A percentile compares a stretch with the other conserved stretches of the same genome.
These are phyloP conservation scores for Solanum etuberosum DNA, from an alignment of 257 asterid species.

Conservation along the genomic window DNA sequence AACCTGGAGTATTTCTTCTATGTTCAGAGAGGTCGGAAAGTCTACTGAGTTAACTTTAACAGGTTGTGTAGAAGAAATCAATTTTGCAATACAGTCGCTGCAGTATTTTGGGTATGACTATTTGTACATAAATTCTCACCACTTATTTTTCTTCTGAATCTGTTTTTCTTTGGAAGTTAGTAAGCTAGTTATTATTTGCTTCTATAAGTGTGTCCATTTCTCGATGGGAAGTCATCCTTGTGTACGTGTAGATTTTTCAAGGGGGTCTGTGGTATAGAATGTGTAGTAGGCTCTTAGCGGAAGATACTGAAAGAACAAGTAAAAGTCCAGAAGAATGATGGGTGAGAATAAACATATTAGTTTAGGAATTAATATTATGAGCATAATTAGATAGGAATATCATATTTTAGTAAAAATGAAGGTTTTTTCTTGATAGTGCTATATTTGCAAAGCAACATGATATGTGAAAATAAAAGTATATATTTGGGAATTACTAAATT, in stretches of 20 bases:
- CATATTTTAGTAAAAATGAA: neutral
- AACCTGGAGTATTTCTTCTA: constrained; percentile 32
- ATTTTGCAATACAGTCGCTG: constrained; percentile 63
- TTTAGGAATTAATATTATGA: neutral
- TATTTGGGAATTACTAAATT: neutral
- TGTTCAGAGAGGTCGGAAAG: constrained; percentile 15
- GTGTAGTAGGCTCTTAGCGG: neutral
- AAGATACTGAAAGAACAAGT: neutral
- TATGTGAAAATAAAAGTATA: neutral
- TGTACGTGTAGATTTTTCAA: neutral
- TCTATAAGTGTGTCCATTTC: neutral
- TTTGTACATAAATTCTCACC: neutral
- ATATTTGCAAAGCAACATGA: neutral
- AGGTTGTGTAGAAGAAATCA: constrained; percentile 54
- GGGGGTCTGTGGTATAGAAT: neutral
- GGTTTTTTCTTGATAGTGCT: neutral
- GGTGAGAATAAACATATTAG: neutral
- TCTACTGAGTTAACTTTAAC: constrained; percentile 33
- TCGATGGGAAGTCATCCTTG: neutral
- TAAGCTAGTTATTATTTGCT: neutral
- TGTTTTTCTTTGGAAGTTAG: neutral
- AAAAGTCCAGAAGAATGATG: neutral
- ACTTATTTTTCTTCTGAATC: neutral
- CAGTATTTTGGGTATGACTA: constrained; percentile 60
- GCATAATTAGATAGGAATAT: neutral